These are phyloP conservation scores for Hortaea sp. DNA, from an alignment of 2,329 filamentous ascomycete genomes.

Conservation along the genomic window DNA sequence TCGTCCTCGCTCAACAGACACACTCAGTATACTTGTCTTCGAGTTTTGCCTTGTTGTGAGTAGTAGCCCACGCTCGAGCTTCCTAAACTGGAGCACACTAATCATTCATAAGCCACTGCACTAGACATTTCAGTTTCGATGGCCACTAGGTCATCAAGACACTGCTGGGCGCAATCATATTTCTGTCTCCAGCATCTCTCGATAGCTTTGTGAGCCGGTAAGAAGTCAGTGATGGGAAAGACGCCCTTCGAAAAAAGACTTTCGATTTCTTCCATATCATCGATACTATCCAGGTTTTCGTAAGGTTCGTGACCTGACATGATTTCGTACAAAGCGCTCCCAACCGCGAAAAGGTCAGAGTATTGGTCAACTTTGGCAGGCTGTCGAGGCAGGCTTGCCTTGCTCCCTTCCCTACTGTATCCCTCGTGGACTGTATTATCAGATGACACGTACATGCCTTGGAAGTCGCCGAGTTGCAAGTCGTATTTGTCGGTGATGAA, in stretches of 20 bases:
- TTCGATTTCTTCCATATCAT: conserved; percentile 9
- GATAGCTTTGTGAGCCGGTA: conserved; percentile 6
- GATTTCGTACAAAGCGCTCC: conserved; percentile 9
- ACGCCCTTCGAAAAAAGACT: conserved; percentile 3
- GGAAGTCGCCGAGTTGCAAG: conserved; percentile 8
- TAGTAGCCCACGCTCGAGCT: no score
- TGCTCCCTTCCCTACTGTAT: conserved; percentile 6
- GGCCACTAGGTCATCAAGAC: not conserved
- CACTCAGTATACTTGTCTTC: no score
- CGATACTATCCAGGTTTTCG: conserved; percentile 8
- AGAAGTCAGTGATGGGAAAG: conserved; percentile 6
- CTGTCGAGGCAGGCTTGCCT: conserved; percentile 6
- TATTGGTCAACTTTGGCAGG: conserved; percentile 2
- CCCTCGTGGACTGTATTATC: conserved; percentile 3
- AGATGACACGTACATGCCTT: conserved; percentile 3
- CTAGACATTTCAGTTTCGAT: not conserved
- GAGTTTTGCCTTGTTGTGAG: no score
- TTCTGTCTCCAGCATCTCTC: conserved; percentile 6
- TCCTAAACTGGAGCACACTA: no score
- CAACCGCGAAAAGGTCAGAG: conserved; percentile 7
- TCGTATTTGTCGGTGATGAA: conserved; percentile 6
- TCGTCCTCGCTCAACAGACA: no score
- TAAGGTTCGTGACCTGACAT: conserved; percentile 9
- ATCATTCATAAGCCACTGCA: no score
- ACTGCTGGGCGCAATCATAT: not conserved